A percentile compares a stretch with the other conserved stretches of the same genome.
Evolutionary conservation across 441 rosid species (phyloP).

Genomic region (Dalechampia spathulata): DNA sequence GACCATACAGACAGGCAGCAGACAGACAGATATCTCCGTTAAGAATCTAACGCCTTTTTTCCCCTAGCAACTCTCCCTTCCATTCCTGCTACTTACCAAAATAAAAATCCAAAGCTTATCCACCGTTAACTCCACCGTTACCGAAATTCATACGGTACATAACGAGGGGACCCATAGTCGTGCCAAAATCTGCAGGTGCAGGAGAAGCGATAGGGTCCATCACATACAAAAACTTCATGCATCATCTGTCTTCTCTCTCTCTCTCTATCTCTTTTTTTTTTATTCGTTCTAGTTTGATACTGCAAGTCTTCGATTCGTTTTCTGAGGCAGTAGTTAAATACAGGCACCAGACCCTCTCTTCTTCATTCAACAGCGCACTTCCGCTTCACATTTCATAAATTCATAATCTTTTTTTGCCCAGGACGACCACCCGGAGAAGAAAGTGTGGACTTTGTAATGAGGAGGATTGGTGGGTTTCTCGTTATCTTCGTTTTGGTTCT

Average conservation of each 20-base stretch:
- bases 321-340: slow-evolving; percentile 19
- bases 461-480: too few species aligned
- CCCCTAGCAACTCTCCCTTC: too few species aligned
- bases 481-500: slow-evolving; percentile 18
- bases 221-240: slow-evolving; percentile 10
- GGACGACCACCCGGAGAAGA: too few species aligned
- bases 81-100: neutral
- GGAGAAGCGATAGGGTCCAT: neutral
- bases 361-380: too few species aligned
- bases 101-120: neutral
- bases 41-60: too few species aligned
- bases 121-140: slow-evolving; percentile 11
- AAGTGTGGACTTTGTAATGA: too few species aligned
- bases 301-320: slow-evolving; percentile 28
- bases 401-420: too few species aligned
- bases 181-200: slow-evolving; percentile 4
- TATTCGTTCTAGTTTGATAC: slow-evolving; percentile 20
- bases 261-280: slow-evolving; percentile 3
- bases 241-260: neutral
- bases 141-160: neutral
- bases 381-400: too few species aligned
- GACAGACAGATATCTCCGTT: slow-evolving; percentile 9
- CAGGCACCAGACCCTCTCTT: slow-evolving; percentile 9
- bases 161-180: neutral
- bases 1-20: too few species aligned